Percentiles rank a stretch among this genome's conserved stretches.
Conservation (phyloP, 2,329 filamentous ascomycete species). For the Scleromitrula shiraiana region DNA sequence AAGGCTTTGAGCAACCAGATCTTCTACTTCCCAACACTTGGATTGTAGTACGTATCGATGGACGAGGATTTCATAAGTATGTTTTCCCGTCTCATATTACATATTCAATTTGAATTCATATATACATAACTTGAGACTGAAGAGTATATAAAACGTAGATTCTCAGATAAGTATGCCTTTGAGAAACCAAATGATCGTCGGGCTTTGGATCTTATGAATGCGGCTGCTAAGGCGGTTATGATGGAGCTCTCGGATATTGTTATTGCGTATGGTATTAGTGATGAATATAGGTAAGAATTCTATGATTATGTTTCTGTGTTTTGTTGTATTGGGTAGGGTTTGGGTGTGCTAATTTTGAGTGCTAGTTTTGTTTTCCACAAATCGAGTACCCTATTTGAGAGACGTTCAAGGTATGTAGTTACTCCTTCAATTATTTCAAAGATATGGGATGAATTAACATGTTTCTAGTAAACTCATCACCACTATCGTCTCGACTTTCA, state of each 20-base stretch:
- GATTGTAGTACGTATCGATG: constrained; percentile 91
- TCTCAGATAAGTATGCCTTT: constrained; percentile 77
- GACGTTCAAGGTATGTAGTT: constrained; percentile 58
- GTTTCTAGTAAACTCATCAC: constrained; percentile 72
- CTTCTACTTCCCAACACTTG: constrained; percentile 81
- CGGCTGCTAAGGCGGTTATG: constrained; percentile 77
- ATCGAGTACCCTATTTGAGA: constrained; percentile 72
- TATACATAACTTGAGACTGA: neutral
- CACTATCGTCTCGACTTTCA: constrained; percentile 88
- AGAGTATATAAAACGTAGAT: constrained; percentile 38
- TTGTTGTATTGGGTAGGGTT: no score
- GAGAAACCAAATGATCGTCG: constrained; percentile 86
- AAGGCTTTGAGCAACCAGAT: constrained; percentile 77
- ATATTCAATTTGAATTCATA: neutral
- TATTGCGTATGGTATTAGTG: constrained; percentile 87
- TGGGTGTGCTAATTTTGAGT: neutral
- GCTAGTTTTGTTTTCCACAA: constrained; percentile 82
- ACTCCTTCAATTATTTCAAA: neutral
- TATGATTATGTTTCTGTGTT: no score
- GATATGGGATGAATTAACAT: neutral
- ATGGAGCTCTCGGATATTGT: constrained; percentile 76
- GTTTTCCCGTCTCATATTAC: constrained; percentile 9
- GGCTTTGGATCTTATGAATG: constrained; percentile 90
- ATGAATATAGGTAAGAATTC: constrained; percentile 67
- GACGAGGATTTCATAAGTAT: constrained; percentile 90